Evolutionary conservation across 2,329 filamentous ascomycete genomes (phyloP).

Genomic region (Dissoconium aciculare): DNA sequence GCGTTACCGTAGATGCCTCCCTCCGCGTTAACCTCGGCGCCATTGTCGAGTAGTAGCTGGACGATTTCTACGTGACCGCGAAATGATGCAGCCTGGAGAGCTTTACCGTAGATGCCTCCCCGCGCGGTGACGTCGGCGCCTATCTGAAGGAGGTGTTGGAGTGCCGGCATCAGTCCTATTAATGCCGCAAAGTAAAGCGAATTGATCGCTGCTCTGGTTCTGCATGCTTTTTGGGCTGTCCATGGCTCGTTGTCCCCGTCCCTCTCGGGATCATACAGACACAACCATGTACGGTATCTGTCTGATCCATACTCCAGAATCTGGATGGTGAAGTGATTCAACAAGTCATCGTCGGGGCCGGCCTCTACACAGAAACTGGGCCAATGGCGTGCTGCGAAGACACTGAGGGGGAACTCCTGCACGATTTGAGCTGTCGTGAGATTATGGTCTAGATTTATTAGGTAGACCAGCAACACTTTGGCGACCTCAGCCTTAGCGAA

Average conservation of each 20-base stretch:
- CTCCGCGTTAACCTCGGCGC: slow-evolving; percentile 8
- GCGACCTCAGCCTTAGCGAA: too few relatives aligned
- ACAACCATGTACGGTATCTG: not conserved
- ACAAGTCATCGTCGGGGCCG: too few relatives aligned
- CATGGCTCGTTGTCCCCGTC: not conserved
- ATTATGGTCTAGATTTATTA: not conserved
- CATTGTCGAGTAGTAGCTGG: slow-evolving; percentile 6
- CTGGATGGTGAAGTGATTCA: too few relatives aligned
- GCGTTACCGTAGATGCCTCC: slow-evolving; percentile 5
- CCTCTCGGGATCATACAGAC: not conserved
- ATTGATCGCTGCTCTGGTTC: not conserved
- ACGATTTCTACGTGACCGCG: slow-evolving; percentile 2
- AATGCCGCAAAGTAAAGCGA: not conserved
- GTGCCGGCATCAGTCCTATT: slow-evolving; percentile 1
- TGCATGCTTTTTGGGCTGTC: not conserved
- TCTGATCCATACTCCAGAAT: not conserved
- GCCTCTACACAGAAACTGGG: too few relatives aligned
- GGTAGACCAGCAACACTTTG: too few relatives aligned
- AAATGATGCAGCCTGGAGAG: slow-evolving; percentile 1
- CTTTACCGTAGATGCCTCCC: not conserved
- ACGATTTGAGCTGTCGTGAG: not conserved
- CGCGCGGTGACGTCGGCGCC: slow-evolving; percentile 5
- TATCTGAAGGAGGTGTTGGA: slow-evolving; percentile 3
- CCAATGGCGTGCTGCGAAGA: too few relatives aligned
- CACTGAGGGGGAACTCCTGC: not conserved